Base-by-base conservation (phyloP, 805 yeast genomes). In the Debaryomyces prosopidis region DNA sequence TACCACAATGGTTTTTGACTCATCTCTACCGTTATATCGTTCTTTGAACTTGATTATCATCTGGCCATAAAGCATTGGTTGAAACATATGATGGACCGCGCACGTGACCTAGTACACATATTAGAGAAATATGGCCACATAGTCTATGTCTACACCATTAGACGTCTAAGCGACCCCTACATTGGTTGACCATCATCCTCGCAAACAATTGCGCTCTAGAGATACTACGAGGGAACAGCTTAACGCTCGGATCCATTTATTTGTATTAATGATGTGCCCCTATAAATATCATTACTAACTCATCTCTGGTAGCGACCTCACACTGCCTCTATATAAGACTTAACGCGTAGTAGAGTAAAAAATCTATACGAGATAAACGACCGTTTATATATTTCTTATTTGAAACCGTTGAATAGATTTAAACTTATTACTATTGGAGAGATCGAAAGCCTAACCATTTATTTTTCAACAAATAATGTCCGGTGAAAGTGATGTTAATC, bases 1-100 rank as follows among this genome's bases (percentile, higher is more conserved):
- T 69, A 68, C 82, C 82, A 79, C 44, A 80, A 65, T 11, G 82
- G 80, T 49, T 54, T 63, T 31, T 54, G 36, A 33, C 57, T 48
- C 58, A 57, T 55, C 10, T 33, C 45, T 18, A 16, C 34, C 10
- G 15, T n/a, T 7, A n/a, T 35, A n/a, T 16, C 11, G 11, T 17
- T n/a, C n/a, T 12, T 3, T 34, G n/a, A 15, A 34, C 37, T 15
- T 34, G 37, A 34, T 34, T 34, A 34, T 34, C 37, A 34, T 15
- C 17, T 12, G 9, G 23, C 17, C n/a, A 8, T 17, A 14, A 16
- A 18, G 37, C 23, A 39, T 39, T 39, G 33, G 42, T 30, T n/a
- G 17, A 37, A 12, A 23, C 26, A 23, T 16, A 35, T 15, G 19
- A 18, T 16, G 38, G 23, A 12, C 9, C 9, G n/a, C 11, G 19